Evolutionary conservation across 1,139 yeast species (phyloP), one percentile per base, ranked within the genome.

Genomic region (Blastobotrys ciferrii): DNA sequence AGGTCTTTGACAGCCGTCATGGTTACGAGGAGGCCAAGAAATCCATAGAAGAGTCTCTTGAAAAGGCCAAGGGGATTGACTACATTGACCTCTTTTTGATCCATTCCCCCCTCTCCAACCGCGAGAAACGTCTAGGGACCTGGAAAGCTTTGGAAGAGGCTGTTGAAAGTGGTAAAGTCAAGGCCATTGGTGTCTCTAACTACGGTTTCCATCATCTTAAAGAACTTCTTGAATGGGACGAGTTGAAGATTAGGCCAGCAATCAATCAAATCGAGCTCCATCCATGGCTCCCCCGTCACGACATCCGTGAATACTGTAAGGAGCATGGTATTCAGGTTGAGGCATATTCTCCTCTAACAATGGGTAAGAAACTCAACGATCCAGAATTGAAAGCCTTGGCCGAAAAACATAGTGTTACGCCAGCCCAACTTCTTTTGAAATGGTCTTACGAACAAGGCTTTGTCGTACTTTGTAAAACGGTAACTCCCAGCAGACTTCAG

Each of bases 281-380:
- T 55, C 82, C 83, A 14, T 77, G 89, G 88, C 72, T 82, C 49
- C 82, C 62, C 33, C 63, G 62, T 58, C 70, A 71, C 35, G 84
- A 83, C 35, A 66, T 84, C 47, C 79, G 81, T 2, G 75, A 76
- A 35, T 82, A 69, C 66, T 82, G 85, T 53, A 66, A 71, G 43
- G 52, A 68, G 46, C 61, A 78, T 58, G 74, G 77, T 65, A 73
- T 84, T 32, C 65, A 73, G 4, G 75, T 80, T 5, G 85, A 84
- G 63, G 89, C 92, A 0, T 86, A 77, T 65, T 78, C 87, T 3
- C 92, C 95, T 12, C 71, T 84, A 60, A 81, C 87, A 2, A 81
- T 77, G 47, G 86, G 89, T 2, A 62, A 65, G 50, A 76, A 79
- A 55, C 62, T 81, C 19, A 65, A 73, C 45, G 84, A 81, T 56